Evolutionary conservation across 2,329 filamentous ascomycete genomes (phyloP).

Genomic region (Colletotrichum sp.): DNA sequence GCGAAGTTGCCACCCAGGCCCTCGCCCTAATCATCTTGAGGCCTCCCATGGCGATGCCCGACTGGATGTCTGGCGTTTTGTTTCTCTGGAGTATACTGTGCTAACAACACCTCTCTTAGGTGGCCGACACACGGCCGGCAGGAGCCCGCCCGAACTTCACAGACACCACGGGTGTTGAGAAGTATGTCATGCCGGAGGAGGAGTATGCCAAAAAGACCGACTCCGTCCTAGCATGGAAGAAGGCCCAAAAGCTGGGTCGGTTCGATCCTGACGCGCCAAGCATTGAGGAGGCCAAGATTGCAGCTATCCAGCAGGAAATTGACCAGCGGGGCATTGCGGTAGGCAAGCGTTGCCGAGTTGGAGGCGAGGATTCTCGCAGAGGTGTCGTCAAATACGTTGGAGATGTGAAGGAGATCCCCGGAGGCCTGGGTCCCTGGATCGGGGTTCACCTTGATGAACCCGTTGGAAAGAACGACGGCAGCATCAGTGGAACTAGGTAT

Average conservation of each 20-base stretch:
- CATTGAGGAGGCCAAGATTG: slow-evolving; percentile 74
- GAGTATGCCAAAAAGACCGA: slow-evolving; percentile 88
- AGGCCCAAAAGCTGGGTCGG: slow-evolving; percentile 90
- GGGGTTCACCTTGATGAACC: slow-evolving; percentile 80
- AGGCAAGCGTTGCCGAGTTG: slow-evolving; percentile 69
- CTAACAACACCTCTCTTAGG: slow-evolving; percentile 50
- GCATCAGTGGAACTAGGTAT: slow-evolving; percentile 69
- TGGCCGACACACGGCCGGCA: slow-evolving; percentile 80
- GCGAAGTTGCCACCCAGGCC: background rate
- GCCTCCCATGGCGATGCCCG: background rate
- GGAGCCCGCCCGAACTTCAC: slow-evolving; percentile 79
- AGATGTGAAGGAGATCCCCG: slow-evolving; percentile 75
- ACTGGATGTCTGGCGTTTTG: background rate
- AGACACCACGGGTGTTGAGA: slow-evolving; percentile 81
- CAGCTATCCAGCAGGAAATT: slow-evolving; percentile 73
- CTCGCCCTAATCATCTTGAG: background rate
- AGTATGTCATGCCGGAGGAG: slow-evolving; percentile 85
- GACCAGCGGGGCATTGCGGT: slow-evolving; percentile 69
- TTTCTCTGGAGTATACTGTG: background rate
- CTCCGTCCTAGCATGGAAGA: slow-evolving; percentile 95
- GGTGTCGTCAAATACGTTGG: slow-evolving; percentile 77
- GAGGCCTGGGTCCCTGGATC: slow-evolving; percentile 70
- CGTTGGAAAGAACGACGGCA: slow-evolving; percentile 83
- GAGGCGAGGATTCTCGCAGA: slow-evolving; percentile 70
- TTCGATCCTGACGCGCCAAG: slow-evolving; percentile 87